Evolutionary conservation across 169 alveolate species (phyloP), one percentile per base, ranked within the genome.

Genomic region (Cryptosporidium muris): DNA sequence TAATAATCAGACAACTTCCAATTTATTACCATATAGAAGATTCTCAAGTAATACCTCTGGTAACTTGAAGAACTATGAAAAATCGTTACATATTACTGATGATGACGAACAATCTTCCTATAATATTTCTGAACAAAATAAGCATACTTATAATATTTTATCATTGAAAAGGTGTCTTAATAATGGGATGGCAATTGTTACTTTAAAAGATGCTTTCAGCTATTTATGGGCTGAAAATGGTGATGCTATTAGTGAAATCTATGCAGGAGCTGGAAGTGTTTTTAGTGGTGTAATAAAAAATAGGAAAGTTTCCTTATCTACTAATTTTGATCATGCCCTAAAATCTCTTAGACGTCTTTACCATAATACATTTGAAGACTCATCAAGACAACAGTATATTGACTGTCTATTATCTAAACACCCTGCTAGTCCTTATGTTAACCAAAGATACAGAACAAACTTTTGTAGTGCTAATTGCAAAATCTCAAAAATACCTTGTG

Each of bases 231-330:
- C 97, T 37, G 97, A 92, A 63, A 94, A 95, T 82, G 99, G 99
- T 6, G 98, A 95, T 85, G 90, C 89, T 65, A 89, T 97, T 7
- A 93, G 97, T 68, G 91, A 91, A 49, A 92, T 94, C 64, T 95
- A 95, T 89, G 91, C 99, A 2, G 98, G 98, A n/a, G 96, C 99
- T 9, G 95, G 96, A 9, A 93, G 98, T 52, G 95, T 95, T 25
- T 94, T 93, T 51, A 93, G 98, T 12, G 93, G 95, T 48, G 97
- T 95, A 12, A 95, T 97, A 5, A 93, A 93, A 90, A 92, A 94
- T 11, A 96, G 96, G 47, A 92, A 94, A 63, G 90, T 94, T 62
- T 92, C 96, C 42, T 81, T 96, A 56, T 89, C 91, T 64, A 96
- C 97, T 0, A 90, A 92, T 63, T 89, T 96, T 45, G 95, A 91